Conservation (phyloP, 768 basidiomycete species). For the Leccinum subtestaceum region DNA sequence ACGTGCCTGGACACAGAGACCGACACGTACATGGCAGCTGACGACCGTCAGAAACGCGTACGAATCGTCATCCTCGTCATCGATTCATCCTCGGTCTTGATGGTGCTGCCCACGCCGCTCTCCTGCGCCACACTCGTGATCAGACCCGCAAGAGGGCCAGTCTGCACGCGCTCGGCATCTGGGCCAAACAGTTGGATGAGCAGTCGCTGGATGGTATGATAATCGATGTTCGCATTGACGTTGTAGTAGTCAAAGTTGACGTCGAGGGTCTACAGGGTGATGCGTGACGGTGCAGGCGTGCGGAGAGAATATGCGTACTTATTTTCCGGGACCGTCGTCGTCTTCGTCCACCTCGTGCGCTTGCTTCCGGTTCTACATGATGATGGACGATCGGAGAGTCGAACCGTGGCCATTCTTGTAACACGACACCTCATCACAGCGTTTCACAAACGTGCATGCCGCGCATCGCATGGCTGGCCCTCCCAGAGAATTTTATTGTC, state of each 20-base stretch:
- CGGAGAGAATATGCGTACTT: slow-evolving; percentile 31
- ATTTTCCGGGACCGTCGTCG: slow-evolving; percentile 32
- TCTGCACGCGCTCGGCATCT: slow-evolving; percentile 70
- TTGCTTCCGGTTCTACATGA: no score
- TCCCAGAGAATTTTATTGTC: no score
- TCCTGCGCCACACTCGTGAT: slow-evolving; percentile 72
- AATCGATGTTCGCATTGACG: slow-evolving; percentile 78
- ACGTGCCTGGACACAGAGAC: background rate
- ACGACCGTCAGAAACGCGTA: no score
- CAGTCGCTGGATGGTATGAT: slow-evolving; percentile 78
- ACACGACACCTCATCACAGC: no score
- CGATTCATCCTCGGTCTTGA: no score
- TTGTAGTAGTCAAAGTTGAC: slow-evolving; percentile 86
- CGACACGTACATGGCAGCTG: no score
- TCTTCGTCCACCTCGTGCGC: no score
- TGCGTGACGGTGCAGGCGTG: background rate
- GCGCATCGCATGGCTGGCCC: no score
- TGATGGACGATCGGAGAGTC: no score
- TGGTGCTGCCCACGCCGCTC: slow-evolving; percentile 43
- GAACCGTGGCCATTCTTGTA: no score
- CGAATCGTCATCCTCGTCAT: no score
- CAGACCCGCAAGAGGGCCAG: slow-evolving; percentile 76
- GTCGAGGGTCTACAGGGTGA: slow-evolving; percentile 17
- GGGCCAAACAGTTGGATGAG: slow-evolving; percentile 62
- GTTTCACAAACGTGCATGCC: no score